Evolutionary conservation across 495 filamentous ascomycete species (phyloP).

Genomic region (Aspergillus egyptiacus): DNA sequence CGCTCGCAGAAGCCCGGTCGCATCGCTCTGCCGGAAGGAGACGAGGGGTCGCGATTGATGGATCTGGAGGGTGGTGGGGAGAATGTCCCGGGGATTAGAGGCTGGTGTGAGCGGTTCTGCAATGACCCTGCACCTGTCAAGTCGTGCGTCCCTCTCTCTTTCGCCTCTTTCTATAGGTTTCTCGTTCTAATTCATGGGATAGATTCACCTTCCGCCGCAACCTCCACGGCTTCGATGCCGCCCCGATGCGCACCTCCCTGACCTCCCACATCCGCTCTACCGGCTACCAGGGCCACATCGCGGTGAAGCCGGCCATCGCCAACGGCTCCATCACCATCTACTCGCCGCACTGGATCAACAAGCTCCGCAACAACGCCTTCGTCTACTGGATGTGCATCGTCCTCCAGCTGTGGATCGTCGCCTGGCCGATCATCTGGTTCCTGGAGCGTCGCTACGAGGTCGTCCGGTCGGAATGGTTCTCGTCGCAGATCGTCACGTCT

Average conservation of each 20-base stretch:
- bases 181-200: neutral
- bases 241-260: slow-evolving; percentile 26
- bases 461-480: slow-evolving; percentile 28
- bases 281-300: slow-evolving; percentile 37
- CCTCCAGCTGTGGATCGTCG: slow-evolving; percentile 42
- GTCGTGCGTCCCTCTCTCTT: slow-evolving; percentile 25
- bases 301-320: slow-evolving; percentile 17
- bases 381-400: slow-evolving; percentile 35
- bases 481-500: slow-evolving; percentile 17
- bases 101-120: slow-evolving; percentile 41
- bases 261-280: slow-evolving; percentile 36
- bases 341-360: slow-evolving; percentile 46
- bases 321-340: slow-evolving; percentile 34
- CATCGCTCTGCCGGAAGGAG: slow-evolving; percentile 6
- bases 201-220: slow-evolving; percentile 39
- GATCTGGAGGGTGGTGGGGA: slow-evolving; percentile 13
- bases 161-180: neutral
- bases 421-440: slow-evolving; percentile 40
- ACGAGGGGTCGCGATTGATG: slow-evolving; percentile 8
- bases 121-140: slow-evolving; percentile 34
- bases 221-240: slow-evolving; percentile 30
- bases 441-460: slow-evolving; percentile 39
- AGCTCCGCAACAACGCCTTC: slow-evolving; percentile 29
- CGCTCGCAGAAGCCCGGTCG: slow-evolving; percentile 12
- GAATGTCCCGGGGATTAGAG: slow-evolving; percentile 17